Evolutionary conservation across 805 yeast genomes (phyloP), one percentile per base, ranked within the genome.

Genomic region (Yamadazyma philogaea): DNA sequence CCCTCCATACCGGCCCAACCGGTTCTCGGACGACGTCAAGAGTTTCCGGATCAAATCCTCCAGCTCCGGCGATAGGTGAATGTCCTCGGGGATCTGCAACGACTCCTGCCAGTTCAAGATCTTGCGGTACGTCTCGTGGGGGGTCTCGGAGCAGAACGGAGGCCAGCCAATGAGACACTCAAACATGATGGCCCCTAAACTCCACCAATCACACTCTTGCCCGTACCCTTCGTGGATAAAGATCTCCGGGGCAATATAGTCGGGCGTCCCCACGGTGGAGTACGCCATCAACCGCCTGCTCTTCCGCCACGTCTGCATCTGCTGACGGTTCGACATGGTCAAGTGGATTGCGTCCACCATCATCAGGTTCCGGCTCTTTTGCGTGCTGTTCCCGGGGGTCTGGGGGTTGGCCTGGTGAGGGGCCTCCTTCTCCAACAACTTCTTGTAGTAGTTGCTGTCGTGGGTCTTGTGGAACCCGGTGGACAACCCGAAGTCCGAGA

Each of bases 171-270:
- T 86, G 48, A 89, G 69, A 68, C 97, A 89, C 72, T 89, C 97
- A 64, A 84, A 89, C 97, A 89, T 90, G 58, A 89, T 89, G 1
- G 96, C 96, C 22, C 97, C 97, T 34, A 89, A 66, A 7, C 95
- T 85, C 97, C 97, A 89, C 97, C 97, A 89, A 63, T 89, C 97
- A 66, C 97, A 89, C 59, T 89, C 96, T 66, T 88, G 96, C 10
- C 96, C 96, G 63, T 89, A 89, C 4, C 97, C 97, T 67, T 89
- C 93, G 54, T 88, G 88, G 37, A 87, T 72, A 55, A 89, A 89
- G 47, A 89, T 90, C 60, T 89, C 97, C 0, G 97, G 97, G 1
- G 96, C 96, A 63, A 89, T 89, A 60, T 89, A 89, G 62, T 89
- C 96, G 0, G 97, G 97, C 0, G 97, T 89, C 35, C 97, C 97